A percentile compares a stretch with the other conserved stretches of the same genome.
Evolutionary conservation across 2,329 filamentous ascomycete species (phyloP).

Genomic region (Colletotrichum costaricense): DNA sequence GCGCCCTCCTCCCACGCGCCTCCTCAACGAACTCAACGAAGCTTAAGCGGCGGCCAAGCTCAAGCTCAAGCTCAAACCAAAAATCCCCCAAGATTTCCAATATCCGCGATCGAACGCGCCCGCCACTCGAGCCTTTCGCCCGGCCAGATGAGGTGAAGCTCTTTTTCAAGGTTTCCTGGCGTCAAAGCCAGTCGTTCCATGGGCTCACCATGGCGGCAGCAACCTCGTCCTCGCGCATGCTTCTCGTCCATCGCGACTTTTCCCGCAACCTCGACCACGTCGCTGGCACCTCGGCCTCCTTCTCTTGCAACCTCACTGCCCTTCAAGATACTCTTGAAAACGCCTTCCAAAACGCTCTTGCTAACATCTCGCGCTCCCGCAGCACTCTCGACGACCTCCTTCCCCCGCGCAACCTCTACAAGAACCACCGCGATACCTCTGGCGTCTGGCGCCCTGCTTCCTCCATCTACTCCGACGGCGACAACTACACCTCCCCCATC

Average conservation of each 20-base stretch:
- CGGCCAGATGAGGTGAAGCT: background rate
- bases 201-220: background rate
- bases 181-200: background rate
- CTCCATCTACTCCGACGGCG: constrained; percentile 30
- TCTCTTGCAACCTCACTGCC: background rate
- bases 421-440: background rate
- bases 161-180: background rate
- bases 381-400: constrained; percentile 25
- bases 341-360: background rate
- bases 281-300: background rate
- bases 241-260: constrained; percentile 11
- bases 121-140: background rate
- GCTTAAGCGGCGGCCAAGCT: background rate
- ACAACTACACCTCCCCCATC: constrained; percentile 27
- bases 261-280: constrained; percentile 1
- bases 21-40: background rate
- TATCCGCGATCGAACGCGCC: background rate
- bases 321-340: background rate
- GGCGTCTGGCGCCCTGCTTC: constrained; percentile 35
- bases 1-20: background rate
- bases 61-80: constrained; percentile 15
- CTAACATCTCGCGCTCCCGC: constrained; percentile 14
- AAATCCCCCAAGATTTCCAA: background rate
- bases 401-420: constrained; percentile 16
- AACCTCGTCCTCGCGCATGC: constrained; percentile 18